phyloP scores from a whole-genome alignment of 768 basidiomycete species.

The Clitopilus passeckerianus region DNA sequence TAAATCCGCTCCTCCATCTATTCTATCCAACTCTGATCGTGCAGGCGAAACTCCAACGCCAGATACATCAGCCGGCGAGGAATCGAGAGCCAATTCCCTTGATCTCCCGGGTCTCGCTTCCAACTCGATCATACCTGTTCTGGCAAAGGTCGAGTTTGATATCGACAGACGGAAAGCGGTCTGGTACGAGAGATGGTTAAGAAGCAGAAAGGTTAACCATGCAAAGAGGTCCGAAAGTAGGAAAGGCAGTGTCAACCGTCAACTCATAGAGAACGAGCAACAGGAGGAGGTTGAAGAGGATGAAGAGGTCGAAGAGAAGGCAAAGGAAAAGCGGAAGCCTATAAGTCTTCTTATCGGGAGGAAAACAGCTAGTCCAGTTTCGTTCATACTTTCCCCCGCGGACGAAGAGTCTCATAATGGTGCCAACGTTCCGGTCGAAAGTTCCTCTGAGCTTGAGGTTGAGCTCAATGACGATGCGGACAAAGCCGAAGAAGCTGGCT shows the following conservation, averaged over 20 bases:
- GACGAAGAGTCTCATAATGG: constrained; percentile 2
- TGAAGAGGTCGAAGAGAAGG: constrained; percentile 9
- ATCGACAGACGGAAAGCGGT: constrained; percentile 74
- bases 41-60: constrained; percentile 56
- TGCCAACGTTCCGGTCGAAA: not conserved
- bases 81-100: constrained; percentile 40
- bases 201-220: constrained; percentile 56
- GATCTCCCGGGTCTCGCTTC: constrained; percentile 65
- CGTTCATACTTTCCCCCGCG: constrained; percentile 16
- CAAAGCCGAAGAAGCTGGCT: constrained; percentile 20
- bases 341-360: constrained; percentile 50
- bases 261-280: constrained; percentile 13
- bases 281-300: constrained; percentile 17
- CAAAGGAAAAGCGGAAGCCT: constrained; percentile 26
- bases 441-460: not conserved
- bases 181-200: constrained; percentile 86
- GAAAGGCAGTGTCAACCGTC: constrained; percentile 14
- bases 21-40: constrained; percentile 3
- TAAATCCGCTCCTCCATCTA: not conserved
- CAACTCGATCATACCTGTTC: constrained; percentile 67
- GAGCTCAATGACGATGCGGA: constrained; percentile 1
- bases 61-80: constrained; percentile 39
- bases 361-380: constrained; percentile 33
- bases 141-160: constrained; percentile 95
- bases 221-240: constrained; percentile 51